Evolutionary conservation across 1,139 yeast species (phyloP).

Genomic region (Sugiyamaella castrensis): DNA sequence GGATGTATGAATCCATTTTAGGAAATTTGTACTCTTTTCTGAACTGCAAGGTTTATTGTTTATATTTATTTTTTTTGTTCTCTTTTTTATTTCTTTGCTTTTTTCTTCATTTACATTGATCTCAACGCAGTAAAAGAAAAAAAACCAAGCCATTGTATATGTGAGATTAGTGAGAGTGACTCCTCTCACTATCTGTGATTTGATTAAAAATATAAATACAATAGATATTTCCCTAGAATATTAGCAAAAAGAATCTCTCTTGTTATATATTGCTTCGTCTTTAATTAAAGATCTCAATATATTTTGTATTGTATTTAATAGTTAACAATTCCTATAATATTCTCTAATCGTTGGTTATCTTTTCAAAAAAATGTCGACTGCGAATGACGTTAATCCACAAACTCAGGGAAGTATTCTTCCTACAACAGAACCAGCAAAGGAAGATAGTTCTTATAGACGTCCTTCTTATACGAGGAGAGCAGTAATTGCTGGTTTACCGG

Average conservation of each 20-base stretch:
- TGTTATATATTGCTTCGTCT: constrained; percentile 1
- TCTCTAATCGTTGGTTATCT: background rate
- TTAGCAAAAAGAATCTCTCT: background rate
- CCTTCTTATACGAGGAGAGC: constrained; percentile 8
- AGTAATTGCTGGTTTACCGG: constrained; percentile 38
- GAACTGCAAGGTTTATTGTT: constrained; percentile 1
- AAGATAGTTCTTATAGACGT: constrained; percentile 9
- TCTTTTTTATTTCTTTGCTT: constrained; percentile 5
- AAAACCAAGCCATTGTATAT: no score
- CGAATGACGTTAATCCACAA: constrained; percentile 15
- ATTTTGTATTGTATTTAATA: background rate
- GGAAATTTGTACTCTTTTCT: background rate
- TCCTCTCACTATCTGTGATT: no score
- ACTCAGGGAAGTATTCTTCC: constrained; percentile 18
- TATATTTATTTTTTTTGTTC: constrained; percentile 5
- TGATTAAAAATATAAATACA: constrained; percentile 1
- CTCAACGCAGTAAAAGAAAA: no score
- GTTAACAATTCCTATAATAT: background rate
- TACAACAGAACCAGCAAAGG: constrained; percentile 13
- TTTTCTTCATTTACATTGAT: background rate
- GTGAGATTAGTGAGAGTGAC: no score
- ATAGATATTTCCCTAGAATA: background rate
- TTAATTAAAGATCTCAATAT: background rate
- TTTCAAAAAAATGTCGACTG: constrained; percentile 11
- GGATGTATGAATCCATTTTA: no score